phyloP scores from a whole-genome alignment of 2,329 filamentous ascomycete genomes.

The Microcera coccophila region DNA sequence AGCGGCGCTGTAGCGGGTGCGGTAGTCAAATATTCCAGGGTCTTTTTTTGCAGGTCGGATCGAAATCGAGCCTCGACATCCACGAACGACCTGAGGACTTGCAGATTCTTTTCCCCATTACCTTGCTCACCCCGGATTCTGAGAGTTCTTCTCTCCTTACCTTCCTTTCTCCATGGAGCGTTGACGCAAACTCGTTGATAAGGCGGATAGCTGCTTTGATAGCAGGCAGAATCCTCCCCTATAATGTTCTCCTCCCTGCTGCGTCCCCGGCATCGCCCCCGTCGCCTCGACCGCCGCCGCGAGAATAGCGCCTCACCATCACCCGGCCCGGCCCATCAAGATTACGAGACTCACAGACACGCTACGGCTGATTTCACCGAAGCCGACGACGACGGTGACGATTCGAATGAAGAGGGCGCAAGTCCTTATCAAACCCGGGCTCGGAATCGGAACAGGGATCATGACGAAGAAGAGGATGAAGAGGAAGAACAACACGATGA shows the following conservation, averaged over 20 bases:
- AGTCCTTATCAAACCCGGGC: conserved; percentile 10
- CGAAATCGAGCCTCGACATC: background rate
- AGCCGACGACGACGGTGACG: conserved; percentile 51
- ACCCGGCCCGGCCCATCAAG: conserved; percentile 27
- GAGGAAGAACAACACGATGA: conserved; percentile 44
- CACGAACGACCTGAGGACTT: background rate
- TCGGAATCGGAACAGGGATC: conserved; percentile 48
- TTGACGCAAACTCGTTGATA: conserved; percentile 23
- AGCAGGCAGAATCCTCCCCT: conserved; percentile 7
- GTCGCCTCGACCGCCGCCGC: conserved; percentile 31
- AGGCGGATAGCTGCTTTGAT: conserved; percentile 17
- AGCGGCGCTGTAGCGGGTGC: background rate
- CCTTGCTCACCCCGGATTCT: conserved; percentile 6
- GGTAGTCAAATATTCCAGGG: background rate
- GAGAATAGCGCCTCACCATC: conserved; percentile 30
- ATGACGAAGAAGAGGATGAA: conserved; percentile 42
- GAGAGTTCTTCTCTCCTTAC: conserved; percentile 1
- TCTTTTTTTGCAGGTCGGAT: background rate
- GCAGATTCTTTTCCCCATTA: conserved; percentile 20
- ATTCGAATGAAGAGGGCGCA: conserved; percentile 38
- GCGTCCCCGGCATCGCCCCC: conserved; percentile 31
- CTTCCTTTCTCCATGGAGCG: conserved; percentile 22
- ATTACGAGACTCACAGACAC: conserved; percentile 37
- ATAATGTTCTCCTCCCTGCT: conserved; percentile 38
- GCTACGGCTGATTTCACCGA: conserved; percentile 64